Evolutionary conservation across 768 basidiomycete genomes (phyloP).

Genomic region (Lentinula sp.): DNA sequence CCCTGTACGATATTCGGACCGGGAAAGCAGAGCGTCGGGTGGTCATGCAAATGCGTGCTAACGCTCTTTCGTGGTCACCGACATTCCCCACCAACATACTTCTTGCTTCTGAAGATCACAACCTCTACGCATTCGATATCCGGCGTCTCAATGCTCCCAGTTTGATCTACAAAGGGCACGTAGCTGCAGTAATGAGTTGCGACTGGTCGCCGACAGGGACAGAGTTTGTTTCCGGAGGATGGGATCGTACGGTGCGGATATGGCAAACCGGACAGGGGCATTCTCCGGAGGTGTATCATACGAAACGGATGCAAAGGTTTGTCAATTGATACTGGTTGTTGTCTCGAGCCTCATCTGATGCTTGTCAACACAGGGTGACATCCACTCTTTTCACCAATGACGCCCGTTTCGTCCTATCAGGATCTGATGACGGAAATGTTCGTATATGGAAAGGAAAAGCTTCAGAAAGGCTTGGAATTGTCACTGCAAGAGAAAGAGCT

Average conservation of each 20-base stretch:
- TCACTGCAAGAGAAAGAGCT: constrained; percentile 86
- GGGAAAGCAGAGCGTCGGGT: constrained; percentile 92
- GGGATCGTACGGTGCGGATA: constrained; percentile 91
- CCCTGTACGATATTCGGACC: constrained; percentile 92
- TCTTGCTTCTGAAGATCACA: constrained; percentile 98
- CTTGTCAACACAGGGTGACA: constrained; percentile 57
- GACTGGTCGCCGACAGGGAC: constrained; percentile 97
- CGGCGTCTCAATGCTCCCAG: constrained; percentile 75
- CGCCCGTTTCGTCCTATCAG: constrained; percentile 83
- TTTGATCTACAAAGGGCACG: constrained; percentile 96
- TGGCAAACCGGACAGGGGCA: constrained; percentile 87
- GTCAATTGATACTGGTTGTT: constrained; percentile 6
- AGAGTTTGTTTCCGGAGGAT: constrained; percentile 94
- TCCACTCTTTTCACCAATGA: constrained; percentile 87
- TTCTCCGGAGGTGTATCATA: constrained; percentile 89
- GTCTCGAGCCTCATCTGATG: neutral
- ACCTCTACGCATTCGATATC: constrained; percentile 96
- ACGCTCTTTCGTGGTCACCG: constrained; percentile 92
- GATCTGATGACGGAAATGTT: constrained; percentile 93
- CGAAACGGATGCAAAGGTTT: constrained; percentile 97
- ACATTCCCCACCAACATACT: constrained; percentile 89
- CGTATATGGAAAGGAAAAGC: constrained; percentile 94
- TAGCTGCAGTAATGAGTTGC: constrained; percentile 92
- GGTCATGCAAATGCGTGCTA: constrained; percentile 92
- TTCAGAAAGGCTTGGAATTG: constrained; percentile 84